A percentile compares a stretch with the other conserved stretches of the same genome.
Evolutionary conservation across 1,284 basidiomycete genomes (phyloP).

Genomic region (Ganoderma leucocontextum): DNA sequence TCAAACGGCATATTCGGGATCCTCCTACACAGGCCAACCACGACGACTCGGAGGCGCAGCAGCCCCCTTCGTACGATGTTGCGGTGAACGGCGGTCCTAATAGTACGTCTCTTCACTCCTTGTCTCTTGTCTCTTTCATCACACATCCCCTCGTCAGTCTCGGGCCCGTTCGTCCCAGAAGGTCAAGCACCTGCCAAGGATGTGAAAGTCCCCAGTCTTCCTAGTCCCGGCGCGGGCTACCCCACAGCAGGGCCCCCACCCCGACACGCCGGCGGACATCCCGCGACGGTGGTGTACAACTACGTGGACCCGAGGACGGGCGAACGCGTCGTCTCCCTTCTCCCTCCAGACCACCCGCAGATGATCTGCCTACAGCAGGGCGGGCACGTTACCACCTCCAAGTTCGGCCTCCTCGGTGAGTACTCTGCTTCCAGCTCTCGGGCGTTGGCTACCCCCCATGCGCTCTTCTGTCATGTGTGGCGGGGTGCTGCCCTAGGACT

Average conservation of each 20-base stretch:
- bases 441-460: neutral
- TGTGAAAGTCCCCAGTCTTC: slow-evolving; percentile 37
- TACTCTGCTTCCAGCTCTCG: slow-evolving; percentile 20
- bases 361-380: slow-evolving; percentile 84
- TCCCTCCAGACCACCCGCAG: slow-evolving; percentile 80
- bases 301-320: slow-evolving; percentile 56
- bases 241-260: slow-evolving; percentile 31
- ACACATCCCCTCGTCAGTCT: slow-evolving; percentile 23
- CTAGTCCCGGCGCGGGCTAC: slow-evolving; percentile 15
- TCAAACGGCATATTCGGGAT: neutral
- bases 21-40: slow-evolving; percentile 20
- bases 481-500: neutral
- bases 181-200: slow-evolving; percentile 34
- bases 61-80: slow-evolving; percentile 37
- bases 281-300: slow-evolving; percentile 48
- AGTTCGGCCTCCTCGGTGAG: slow-evolving; percentile 74
- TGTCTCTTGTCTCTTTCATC: neutral
- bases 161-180: slow-evolving; percentile 36
- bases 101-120: slow-evolving; percentile 21
- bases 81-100: slow-evolving; percentile 21
- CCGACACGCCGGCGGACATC: slow-evolving; percentile 32
- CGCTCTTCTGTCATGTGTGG: neutral
- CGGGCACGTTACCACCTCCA: slow-evolving; percentile 64
- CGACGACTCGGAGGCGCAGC: slow-evolving; percentile 25
- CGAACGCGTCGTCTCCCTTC: slow-evolving; percentile 56